Base-by-base conservation (phyloP, 2,329 filamentous ascomycete species). In the Trichophyton verrucosum region DNA sequence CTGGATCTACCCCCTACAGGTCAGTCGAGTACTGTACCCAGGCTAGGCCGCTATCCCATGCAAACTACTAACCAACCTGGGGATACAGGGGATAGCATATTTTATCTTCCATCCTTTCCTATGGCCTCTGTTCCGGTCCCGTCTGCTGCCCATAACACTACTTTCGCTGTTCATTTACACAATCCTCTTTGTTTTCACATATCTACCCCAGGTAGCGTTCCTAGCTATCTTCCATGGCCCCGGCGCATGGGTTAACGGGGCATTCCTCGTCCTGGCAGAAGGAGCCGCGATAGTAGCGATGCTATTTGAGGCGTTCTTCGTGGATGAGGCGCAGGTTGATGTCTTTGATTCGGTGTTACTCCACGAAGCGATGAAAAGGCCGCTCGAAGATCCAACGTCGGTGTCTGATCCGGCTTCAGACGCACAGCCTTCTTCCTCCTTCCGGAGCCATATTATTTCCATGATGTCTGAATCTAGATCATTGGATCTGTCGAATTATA, bases 181-280 rank as follows among this genome's bases (percentile, higher is more conserved):
- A n/a, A 78, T 95, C 20, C 83, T 97, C 20, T 97, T 97, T 73
- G 79, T 89, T 11, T 95, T 94, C 73, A 80, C 89, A 0, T 97
- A 95, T 67, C 76, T 96, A 2, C 92, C 92, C 0, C 89, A 97
- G 71, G 90, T 90, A 61, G 88, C 89, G 1, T 89, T 99, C 68
- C 81, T 99, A 22, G 86, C 88, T 15, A 83, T 97, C 66, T 97
- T 96, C 72, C 91, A 97, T 68, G 82, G 66, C 27, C 75, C 84
- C 62, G 86, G 86, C 33, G 94, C 94, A n/a, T 95, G 90, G 88
- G 75, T 96, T 61, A 96, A 90, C 68, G 91, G 88, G 2, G 85
- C 89, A 0, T 86, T 97, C 64, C 78, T 97, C 55, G 89, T 96
- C 0, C 80, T 99, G 1, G 83, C 81, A 8, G 82, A 86, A 71